A percentile compares a stretch with the other conserved stretches of the same genome.
Evolutionary conservation across 768 basidiomycete genomes (phyloP).

Genomic region (Strobilomyces confusus): DNA sequence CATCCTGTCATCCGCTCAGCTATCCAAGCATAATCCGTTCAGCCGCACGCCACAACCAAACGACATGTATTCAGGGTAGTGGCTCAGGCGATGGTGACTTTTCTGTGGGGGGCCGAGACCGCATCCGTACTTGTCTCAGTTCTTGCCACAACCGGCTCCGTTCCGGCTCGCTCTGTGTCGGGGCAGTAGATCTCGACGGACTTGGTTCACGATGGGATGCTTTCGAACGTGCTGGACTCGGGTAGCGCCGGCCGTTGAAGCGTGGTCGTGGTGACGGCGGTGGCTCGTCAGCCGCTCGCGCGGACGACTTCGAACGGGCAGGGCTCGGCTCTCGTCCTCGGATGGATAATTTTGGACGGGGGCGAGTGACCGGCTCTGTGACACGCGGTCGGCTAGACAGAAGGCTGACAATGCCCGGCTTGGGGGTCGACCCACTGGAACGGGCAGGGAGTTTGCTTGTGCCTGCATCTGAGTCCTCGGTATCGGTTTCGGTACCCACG

Average conservation of each 20-base stretch:
- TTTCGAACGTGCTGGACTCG: conserved; percentile 37
- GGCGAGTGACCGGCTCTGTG: conserved; percentile 23
- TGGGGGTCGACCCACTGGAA: conserved; percentile 24
- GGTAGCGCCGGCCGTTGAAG: conserved; percentile 34
- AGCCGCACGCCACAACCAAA: conserved; percentile 11
- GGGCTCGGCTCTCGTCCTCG: conserved; percentile 32
- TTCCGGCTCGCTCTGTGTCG: conserved; percentile 35
- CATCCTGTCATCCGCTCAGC: conserved; percentile 9
- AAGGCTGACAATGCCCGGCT: conserved; percentile 37
- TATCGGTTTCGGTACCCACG: conserved; percentile 25
- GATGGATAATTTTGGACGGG: conserved; percentile 25
- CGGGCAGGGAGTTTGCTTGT: conserved; percentile 24
- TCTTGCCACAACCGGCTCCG: conserved; percentile 54
- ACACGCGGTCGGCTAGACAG: conserved; percentile 32
- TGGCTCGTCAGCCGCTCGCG: conserved; percentile 19
- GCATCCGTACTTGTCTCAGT: conserved; percentile 46
- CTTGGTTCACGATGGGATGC: conserved; percentile 27
- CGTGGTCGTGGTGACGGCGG: conserved; percentile 31
- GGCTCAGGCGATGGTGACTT: conserved; percentile 38
- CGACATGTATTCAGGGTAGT: conserved; percentile 30
- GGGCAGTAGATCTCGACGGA: conserved; percentile 24
- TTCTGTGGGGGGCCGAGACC: conserved; percentile 44
- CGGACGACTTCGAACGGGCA: conserved; percentile 27
- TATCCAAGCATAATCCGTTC: conserved; percentile 6
- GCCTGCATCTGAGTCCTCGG: conserved; percentile 31